A percentile compares a stretch with the other conserved stretches of the same genome.
Conservation (phyloP, 2,329 filamentous ascomycete species). For the Trichoderma sp. region DNA sequence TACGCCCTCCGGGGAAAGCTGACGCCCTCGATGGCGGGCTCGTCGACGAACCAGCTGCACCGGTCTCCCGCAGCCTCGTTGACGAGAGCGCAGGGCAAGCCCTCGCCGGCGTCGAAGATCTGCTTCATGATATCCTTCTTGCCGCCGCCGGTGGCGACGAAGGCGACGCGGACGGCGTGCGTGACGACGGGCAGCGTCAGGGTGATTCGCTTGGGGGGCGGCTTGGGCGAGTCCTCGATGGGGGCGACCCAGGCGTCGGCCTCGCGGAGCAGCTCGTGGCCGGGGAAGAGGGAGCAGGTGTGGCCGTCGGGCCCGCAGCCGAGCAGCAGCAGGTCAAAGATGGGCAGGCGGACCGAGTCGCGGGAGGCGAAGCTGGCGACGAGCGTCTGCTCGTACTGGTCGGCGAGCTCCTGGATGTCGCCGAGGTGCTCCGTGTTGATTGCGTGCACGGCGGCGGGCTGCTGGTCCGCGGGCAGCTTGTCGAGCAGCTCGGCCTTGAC, state of each 20-base stretch:
- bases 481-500: slow-evolving; percentile 84
- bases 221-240: slow-evolving; percentile 92
- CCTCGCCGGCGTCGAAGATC: slow-evolving; percentile 79
- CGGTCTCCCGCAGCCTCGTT: slow-evolving; percentile 81
- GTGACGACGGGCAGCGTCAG: slow-evolving; percentile 87
- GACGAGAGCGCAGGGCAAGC: slow-evolving; percentile 81
- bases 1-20: slow-evolving; percentile 73
- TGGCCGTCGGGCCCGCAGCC: slow-evolving; percentile 95
- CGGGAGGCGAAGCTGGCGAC: slow-evolving; percentile 84
- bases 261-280: slow-evolving; percentile 82
- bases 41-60: slow-evolving; percentile 93
- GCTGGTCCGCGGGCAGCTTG: slow-evolving; percentile 69
- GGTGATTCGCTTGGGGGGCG: slow-evolving; percentile 85
- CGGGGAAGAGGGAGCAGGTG: slow-evolving; percentile 94
- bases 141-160: slow-evolving; percentile 82
- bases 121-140: slow-evolving; percentile 92
- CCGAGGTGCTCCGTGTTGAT: slow-evolving; percentile 66
- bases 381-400: slow-evolving; percentile 86
- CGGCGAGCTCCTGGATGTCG: slow-evolving; percentile 87
- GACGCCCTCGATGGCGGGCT: slow-evolving; percentile 80
- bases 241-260: slow-evolving; percentile 86
- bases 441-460: slow-evolving; percentile 70
- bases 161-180: slow-evolving; percentile 81
- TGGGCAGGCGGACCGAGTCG: slow-evolving; percentile 89
- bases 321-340: slow-evolving; percentile 91